phyloP scores from a whole-genome alignment of 208 protist species.

The Trypanosoma caninum region DNA sequence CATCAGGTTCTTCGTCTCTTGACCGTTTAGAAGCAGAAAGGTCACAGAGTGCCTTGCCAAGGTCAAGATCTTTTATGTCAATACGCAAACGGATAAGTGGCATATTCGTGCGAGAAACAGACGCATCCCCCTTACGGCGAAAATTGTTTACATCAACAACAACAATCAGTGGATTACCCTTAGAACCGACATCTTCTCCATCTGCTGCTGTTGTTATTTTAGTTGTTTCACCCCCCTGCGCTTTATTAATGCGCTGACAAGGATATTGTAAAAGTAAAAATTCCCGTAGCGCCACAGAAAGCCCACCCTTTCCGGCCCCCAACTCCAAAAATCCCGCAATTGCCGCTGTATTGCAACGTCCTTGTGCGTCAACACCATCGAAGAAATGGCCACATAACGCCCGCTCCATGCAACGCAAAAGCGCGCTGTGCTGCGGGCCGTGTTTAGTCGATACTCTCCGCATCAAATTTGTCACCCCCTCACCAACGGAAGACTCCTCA shows the following conservation, averaged over 20 bases:
- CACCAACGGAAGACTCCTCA: neutral
- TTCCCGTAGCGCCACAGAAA: constrained; percentile 60
- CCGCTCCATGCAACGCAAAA: constrained; percentile 48
- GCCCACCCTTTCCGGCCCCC: constrained; percentile 73
- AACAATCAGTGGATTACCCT: constrained; percentile 26
- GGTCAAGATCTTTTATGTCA: constrained; percentile 73
- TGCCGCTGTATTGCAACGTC: neutral
- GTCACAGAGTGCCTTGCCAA: constrained; percentile 37
- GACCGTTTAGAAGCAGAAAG: neutral
- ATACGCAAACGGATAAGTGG: constrained; percentile 60
- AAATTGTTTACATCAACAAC: constrained; percentile 71
- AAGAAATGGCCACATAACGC: too few species aligned
- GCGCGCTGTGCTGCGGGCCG: constrained; percentile 51
- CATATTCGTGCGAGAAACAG: constrained; percentile 41
- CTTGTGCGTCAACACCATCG: too few species aligned
- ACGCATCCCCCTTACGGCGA: constrained; percentile 65
- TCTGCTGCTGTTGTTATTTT: too few species aligned
- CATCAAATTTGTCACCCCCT: neutral
- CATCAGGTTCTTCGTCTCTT: neutral
- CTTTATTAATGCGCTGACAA: neutral
- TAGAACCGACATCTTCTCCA: neutral
- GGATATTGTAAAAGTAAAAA: constrained; percentile 16
- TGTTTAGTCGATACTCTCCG: constrained; percentile 46
- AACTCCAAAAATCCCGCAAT: constrained; percentile 59
- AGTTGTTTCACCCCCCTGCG: neutral